These are phyloP conservation scores for Fusarium protoensiforme DNA, from an alignment of 2,329 filamentous ascomycete species.

Conservation along the genomic window DNA sequence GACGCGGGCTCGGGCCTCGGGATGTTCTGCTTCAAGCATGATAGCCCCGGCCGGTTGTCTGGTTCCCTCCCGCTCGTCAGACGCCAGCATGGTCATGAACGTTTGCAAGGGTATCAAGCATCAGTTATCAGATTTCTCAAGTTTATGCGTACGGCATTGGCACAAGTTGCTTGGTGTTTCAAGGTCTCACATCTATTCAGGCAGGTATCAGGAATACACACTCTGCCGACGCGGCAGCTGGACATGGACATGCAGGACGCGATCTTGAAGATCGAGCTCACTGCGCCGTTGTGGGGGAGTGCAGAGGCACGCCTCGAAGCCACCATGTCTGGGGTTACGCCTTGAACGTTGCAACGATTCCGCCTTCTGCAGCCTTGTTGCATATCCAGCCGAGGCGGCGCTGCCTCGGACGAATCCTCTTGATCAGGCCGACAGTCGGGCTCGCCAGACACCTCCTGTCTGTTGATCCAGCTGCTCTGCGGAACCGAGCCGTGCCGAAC, in stretches of 20 bases:
- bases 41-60: constrained; percentile 33
- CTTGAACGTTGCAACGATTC: constrained; percentile 13
- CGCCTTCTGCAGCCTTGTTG: constrained; percentile 8
- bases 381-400: constrained; percentile 7
- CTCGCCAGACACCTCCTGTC: constrained; percentile 3
- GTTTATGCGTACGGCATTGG: background rate
- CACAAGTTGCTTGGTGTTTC: background rate
- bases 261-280: constrained; percentile 23
- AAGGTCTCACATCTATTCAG: background rate
- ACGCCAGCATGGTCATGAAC: constrained; percentile 24
- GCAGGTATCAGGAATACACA: background rate
- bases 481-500: constrained; percentile 26
- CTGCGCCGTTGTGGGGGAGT: constrained; percentile 15
- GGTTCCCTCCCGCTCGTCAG: constrained; percentile 17
- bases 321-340: constrained; percentile 15
- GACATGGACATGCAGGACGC: constrained; percentile 5
- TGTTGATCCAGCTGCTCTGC: constrained; percentile 17
- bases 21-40: constrained; percentile 45
- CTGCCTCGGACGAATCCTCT: constrained; percentile 32
- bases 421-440: constrained; percentile 6
- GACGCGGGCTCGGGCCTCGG: constrained; percentile 46
- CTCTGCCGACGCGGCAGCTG: background rate
- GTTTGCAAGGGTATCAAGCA: constrained; percentile 9
- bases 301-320: constrained; percentile 4
- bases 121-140: constrained; percentile 19